These are phyloP conservation scores for Lasiodiplodia sp. DNA, from an alignment of 2,329 filamentous ascomycete genomes.

Conservation along the genomic window DNA sequence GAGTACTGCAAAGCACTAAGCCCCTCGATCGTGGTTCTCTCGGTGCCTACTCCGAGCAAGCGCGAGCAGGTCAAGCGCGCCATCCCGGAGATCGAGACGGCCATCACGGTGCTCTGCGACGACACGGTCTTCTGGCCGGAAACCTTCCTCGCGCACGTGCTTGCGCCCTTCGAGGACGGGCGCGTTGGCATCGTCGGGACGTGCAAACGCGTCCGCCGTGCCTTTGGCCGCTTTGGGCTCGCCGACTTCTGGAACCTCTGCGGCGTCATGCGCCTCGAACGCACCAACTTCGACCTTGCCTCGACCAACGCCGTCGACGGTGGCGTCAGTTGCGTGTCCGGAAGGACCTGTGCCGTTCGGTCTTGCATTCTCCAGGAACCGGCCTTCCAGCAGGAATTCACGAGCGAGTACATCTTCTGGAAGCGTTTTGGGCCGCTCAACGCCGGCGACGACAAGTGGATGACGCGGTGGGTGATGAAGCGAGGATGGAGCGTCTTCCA, in stretches of 20 bases:
- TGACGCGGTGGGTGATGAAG: constrained; percentile 60
- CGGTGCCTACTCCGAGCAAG: constrained; percentile 51
- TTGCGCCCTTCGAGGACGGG: constrained; percentile 47
- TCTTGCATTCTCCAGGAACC: constrained; percentile 36
- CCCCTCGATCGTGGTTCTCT: constrained; percentile 35
- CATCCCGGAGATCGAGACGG: constrained; percentile 47
- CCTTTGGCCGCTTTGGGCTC: constrained; percentile 6
- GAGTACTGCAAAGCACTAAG: constrained; percentile 38
- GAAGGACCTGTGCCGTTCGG: constrained; percentile 40
- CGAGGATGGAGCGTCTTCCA: constrained; percentile 59
- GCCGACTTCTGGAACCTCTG: constrained; percentile 37
- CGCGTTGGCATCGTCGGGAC: constrained; percentile 33
- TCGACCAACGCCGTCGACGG: constrained; percentile 43
- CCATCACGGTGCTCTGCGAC: constrained; percentile 58
- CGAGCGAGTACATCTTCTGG: constrained; percentile 37
- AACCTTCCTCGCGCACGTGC: constrained; percentile 51
- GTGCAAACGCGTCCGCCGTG: constrained; percentile 20
- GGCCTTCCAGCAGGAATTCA: constrained; percentile 36
- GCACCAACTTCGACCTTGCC: constrained; percentile 45
- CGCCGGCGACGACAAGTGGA: constrained; percentile 52
- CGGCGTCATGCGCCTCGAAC: constrained; percentile 40
- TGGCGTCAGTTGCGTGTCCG: constrained; percentile 44
- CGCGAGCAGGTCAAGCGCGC: constrained; percentile 57
- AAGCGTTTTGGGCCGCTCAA: constrained; percentile 31
- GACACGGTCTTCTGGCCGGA: constrained; percentile 62